phyloP scores from a whole-genome alignment of 2,329 filamentous ascomycete genomes.

The Sporothrix luriei region DNA sequence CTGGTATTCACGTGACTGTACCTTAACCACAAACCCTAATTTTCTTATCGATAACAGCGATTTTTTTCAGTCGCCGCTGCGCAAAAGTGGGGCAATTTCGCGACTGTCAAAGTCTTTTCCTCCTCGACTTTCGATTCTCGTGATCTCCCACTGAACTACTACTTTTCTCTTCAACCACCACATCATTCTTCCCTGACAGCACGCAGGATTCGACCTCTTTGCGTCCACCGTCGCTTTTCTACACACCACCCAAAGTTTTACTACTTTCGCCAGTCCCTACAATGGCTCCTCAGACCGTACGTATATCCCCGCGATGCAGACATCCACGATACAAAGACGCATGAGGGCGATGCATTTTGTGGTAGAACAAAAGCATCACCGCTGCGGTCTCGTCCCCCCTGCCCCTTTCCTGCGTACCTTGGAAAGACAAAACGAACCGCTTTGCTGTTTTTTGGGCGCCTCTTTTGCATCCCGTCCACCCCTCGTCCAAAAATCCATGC shows the following conservation, averaged over 20 bases:
- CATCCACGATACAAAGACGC: neutral
- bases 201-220: conserved; percentile 82
- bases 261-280: conserved; percentile 44
- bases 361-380: neutral
- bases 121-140: conserved; percentile 15
- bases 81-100: conserved; percentile 32
- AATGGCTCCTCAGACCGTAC: conserved; percentile 89
- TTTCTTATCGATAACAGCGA: conserved; percentile 1
- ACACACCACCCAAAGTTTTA: conserved; percentile 41
- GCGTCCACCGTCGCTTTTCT: conserved; percentile 48
- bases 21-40: neutral
- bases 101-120: conserved; percentile 5
- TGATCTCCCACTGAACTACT: neutral
- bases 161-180: conserved; percentile 29
- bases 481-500: conserved; percentile 58
- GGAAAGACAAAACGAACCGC: conserved; percentile 56
- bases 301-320: conserved; percentile 55
- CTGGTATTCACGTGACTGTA: neutral
- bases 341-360: neutral
- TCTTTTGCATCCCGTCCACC: conserved; percentile 27
- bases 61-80: conserved; percentile 1
- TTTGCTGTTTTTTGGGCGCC: conserved; percentile 83
- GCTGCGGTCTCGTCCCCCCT: neutral
- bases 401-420: neutral
- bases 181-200: conserved; percentile 31